Base-by-base conservation (phyloP, 1,284 basidiomycete species). In the Boletus semigastroideus region DNA sequence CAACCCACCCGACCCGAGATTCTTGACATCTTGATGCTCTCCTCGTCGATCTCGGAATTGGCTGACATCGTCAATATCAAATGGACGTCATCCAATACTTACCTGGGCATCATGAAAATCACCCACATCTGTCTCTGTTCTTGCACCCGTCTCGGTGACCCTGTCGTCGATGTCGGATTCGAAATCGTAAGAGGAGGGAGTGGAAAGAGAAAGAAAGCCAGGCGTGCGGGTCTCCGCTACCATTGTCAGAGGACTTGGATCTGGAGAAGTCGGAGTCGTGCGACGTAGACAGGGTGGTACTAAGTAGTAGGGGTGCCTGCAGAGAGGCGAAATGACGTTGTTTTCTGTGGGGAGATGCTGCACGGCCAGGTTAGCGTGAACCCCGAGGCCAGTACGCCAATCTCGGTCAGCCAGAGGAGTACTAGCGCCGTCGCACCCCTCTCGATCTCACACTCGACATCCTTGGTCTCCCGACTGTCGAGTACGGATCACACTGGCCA, bases 91-190 rank as follows among this genome's bases (percentile, higher is more conserved):
- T 87, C 77, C 74, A 38, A 87, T 78, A 53, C 86, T 91, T 67
- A 87, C 85, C 47, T 84, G 76, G 2, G 92, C 92, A 65, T 94
- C 92, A 22, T 89, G 82, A 64, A 90, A 96, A 54, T 90, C 87
- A 20, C 92, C 90, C 13, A 73, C 78, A 46, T 89, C 86, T 1
- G 82, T 81, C 56, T 87, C 86, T 7, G 82, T 82, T 53, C 86
- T 83, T 1, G 77, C 80, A 46, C 84, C 85, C 7, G 83, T 85
- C 64, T 77, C 80, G 1, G 75, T 80, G 54, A 78, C 83, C 48
- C 78, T 80, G 34, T 83, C 80, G 31, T 76, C 72, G 1, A 67
- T 53, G 20, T 73, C 72, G 12, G 71, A 72, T 7, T 78, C 76
- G 12, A 51, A 48, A n/a, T 73, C 73, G 17, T 69, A 70, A 1